Percentiles rank a stretch among this genome's conserved stretches.
These are phyloP conservation scores for Orbilia quercus DNA, from an alignment of 2,329 filamentous ascomycete species.

Conservation along the genomic window DNA sequence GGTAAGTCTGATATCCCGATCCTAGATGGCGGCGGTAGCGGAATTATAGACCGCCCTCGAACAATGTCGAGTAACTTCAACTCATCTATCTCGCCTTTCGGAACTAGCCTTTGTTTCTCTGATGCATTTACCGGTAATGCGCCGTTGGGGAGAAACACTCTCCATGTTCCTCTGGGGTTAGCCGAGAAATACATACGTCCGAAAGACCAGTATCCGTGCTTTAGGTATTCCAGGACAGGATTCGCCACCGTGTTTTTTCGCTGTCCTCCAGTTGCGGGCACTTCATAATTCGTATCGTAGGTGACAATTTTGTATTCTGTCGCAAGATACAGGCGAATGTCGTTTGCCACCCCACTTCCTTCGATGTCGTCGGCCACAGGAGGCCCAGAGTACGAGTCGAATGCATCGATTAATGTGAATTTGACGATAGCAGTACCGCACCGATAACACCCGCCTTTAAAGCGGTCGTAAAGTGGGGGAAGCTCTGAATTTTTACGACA, in stretches of 20 bases:
- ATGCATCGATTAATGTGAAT: slow-evolving; percentile 19
- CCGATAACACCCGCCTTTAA: slow-evolving; percentile 1
- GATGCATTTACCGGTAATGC: neutral
- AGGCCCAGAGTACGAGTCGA: neutral
- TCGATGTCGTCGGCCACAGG: neutral
- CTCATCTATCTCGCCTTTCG: neutral
- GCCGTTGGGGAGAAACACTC: neutral
- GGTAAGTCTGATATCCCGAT: slow-evolving; percentile 25
- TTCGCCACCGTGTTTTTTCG: neutral
- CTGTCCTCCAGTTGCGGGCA: neutral
- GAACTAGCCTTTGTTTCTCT: neutral
- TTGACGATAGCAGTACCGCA: slow-evolving; percentile 20
- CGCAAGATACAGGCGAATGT: slow-evolving; percentile 14
- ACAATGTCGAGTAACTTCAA: neutral
- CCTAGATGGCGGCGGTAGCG: neutral
- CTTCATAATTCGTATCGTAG: neutral
- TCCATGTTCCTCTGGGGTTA: neutral
- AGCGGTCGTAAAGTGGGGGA: too few relatives aligned
- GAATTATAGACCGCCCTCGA: neutral
- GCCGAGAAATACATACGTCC: neutral
- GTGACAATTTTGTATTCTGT: slow-evolving; percentile 8
- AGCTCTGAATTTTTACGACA: too few relatives aligned
- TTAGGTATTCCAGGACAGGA: neutral
- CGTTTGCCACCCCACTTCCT: neutral
- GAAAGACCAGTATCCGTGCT: neutral